phyloP scores from a whole-genome alignment of 2,329 filamentous ascomycete species.

The Colletotrichum sp. region DNA sequence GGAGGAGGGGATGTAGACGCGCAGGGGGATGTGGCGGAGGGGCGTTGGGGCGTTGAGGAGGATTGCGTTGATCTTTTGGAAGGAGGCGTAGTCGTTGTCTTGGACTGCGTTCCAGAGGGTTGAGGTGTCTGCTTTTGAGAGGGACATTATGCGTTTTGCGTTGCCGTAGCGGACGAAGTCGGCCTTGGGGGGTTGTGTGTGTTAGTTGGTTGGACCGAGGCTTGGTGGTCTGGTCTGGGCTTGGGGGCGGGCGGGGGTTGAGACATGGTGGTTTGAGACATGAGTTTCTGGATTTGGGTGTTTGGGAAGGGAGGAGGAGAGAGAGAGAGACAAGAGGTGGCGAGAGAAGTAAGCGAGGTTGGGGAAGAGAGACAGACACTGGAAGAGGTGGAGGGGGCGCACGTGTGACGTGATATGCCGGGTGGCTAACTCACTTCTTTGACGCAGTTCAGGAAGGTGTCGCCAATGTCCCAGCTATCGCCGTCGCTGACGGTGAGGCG shows the following conservation, averaged over 20 bases:
- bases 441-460: slow-evolving; percentile 68
- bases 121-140: slow-evolving; percentile 84
- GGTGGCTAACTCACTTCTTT: slow-evolving; percentile 57
- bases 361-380: background rate
- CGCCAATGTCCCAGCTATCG: slow-evolving; percentile 62
- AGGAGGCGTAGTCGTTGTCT: slow-evolving; percentile 76
- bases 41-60: slow-evolving; percentile 78
- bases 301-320: background rate
- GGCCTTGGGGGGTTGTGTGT: slow-evolving; percentile 46
- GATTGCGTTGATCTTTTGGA: slow-evolving; percentile 75
- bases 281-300: background rate
- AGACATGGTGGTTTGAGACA: background rate
- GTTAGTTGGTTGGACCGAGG: background rate
- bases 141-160: slow-evolving; percentile 86
- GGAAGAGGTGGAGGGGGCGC: background rate
- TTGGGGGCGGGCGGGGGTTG: background rate
- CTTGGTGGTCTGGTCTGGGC: background rate
- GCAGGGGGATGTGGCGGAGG: slow-evolving; percentile 83
- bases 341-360: background rate
- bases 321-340: background rate
- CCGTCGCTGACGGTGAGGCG: slow-evolving; percentile 59
- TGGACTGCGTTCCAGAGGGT: slow-evolving; percentile 82
- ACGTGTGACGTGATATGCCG: background rate
- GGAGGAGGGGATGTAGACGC: slow-evolving; percentile 80
- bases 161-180: slow-evolving; percentile 89